Conservation (phyloP, 805 yeast species). For the Candida caryicola region DNA sequence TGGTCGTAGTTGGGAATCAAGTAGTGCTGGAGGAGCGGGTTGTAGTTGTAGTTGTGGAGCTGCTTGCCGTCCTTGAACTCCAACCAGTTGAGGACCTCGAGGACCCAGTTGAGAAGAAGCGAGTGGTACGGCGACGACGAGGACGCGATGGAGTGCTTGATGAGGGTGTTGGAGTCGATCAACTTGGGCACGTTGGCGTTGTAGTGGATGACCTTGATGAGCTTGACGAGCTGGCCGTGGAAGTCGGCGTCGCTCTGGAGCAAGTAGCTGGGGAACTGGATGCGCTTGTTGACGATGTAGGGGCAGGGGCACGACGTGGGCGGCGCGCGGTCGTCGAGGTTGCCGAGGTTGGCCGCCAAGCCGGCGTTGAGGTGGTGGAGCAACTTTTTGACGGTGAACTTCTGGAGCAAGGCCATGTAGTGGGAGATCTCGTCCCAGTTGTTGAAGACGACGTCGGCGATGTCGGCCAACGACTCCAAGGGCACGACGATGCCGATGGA, state of each 20-base stretch:
- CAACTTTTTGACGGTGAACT: slow-evolving; percentile 37
- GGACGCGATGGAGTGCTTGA: slow-evolving; percentile 18
- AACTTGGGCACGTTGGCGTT: slow-evolving; percentile 47
- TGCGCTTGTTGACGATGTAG: slow-evolving; percentile 29
- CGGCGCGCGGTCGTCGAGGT: background rate
- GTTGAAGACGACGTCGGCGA: slow-evolving; percentile 43
- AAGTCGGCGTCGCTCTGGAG: slow-evolving; percentile 48
- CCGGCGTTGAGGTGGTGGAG: slow-evolving; percentile 21
- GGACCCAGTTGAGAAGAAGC: slow-evolving; percentile 48
- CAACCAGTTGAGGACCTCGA: slow-evolving; percentile 52
- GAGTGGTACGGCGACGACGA: slow-evolving; percentile 24
- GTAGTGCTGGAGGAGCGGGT: slow-evolving; percentile 5
- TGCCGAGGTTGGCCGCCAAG: slow-evolving; percentile 8
- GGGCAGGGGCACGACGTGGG: slow-evolving; percentile 13
- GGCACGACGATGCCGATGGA: slow-evolving; percentile 51
- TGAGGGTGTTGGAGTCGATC: slow-evolving; percentile 38
- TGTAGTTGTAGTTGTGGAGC: slow-evolving; percentile 7
- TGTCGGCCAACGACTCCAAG: slow-evolving; percentile 27
- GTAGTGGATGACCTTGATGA: slow-evolving; percentile 38
- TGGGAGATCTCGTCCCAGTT: slow-evolving; percentile 50
- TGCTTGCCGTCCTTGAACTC: slow-evolving; percentile 49
- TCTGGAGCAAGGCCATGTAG: slow-evolving; percentile 39
- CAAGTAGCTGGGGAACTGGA: slow-evolving; percentile 35
- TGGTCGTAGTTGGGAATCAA: background rate
- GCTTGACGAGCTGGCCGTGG: slow-evolving; percentile 29